Evolutionary conservation across 2,329 filamentous ascomycete genomes (phyloP), one percentile per base, ranked within the genome.

Genomic region (Verticillium dahliae): DNA sequence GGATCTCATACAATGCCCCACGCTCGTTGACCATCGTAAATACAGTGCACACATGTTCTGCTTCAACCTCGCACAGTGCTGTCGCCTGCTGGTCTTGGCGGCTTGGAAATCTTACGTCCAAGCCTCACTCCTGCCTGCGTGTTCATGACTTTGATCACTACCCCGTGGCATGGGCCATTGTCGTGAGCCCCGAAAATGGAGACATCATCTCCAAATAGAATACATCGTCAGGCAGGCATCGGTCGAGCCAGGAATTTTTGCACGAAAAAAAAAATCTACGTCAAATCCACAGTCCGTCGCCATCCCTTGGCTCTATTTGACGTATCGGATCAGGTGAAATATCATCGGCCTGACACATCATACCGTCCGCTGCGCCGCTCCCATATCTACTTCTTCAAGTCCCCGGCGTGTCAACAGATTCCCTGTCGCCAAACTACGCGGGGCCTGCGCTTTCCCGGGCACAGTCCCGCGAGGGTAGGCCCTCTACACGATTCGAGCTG

Each of bases 381-480:
- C 15, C 15, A 7, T 18, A 45, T 7, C 39, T 45, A n/a, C 18
- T n/a, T 38, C 9, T 38, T 38, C 37, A 7, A 14, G 2, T 38
- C 2, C 37, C 14, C 9, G 58, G 41, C 2, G 35, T 27, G 39
- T 63, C 62, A 9, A 50, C 58, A 38, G 57, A 65, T 37, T 63
- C 62, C 15, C 59, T 58, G 65, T 6, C 65, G 60, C 56, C 63
- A 62, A 70, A 68, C 38, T 78, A 75, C 9, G 71, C 67, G 4
- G 74, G 73, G n/a, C 78, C 78, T 9, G 77, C 74, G 57, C 82
- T 77, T 66, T 83, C 81, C 64, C 80, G 82, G 7, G 82, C 77
- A 50, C 80, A 78, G 2, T 79, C 78, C 6, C 72, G 70, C 27
- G 27, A 27, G 9, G 75, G 71, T 37, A 76, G 73, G 52, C 74